These are phyloP conservation scores for Yamadazyma trypodendri DNA, from an alignment of 1,139 yeast species.

Conservation along the genomic window DNA sequence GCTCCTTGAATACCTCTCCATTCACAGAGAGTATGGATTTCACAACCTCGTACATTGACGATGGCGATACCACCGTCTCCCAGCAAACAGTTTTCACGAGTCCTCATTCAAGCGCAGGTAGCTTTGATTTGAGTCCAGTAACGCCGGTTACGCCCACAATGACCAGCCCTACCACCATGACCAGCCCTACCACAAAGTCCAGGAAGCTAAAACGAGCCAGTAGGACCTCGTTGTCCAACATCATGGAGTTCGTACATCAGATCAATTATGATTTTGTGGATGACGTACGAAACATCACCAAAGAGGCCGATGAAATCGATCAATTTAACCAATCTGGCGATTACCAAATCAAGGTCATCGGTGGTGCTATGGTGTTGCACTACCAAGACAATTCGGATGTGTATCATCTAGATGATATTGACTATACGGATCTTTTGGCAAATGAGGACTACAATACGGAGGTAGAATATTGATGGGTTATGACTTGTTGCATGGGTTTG, in stretches of 20 bases:
- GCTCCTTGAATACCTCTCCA: slow-evolving; percentile 11
- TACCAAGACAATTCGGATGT: slow-evolving; percentile 8
- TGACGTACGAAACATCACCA: slow-evolving; percentile 1
- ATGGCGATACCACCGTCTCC: not conserved
- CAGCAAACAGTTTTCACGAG: slow-evolving; percentile 1
- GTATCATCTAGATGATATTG: slow-evolving; percentile 12
- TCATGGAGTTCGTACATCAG: slow-evolving; percentile 16
- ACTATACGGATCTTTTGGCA: slow-evolving; percentile 7
- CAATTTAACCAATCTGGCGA: slow-evolving; percentile 6
- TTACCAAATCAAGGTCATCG: slow-evolving; percentile 11
- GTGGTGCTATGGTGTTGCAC: slow-evolving; percentile 9
- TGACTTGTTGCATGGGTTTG: not conserved
- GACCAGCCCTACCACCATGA: slow-evolving; percentile 1
- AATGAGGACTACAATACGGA: slow-evolving; percentile 1
- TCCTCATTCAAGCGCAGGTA: not conserved
- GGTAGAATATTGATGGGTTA: not conserved
- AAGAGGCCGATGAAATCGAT: slow-evolving; percentile 5
- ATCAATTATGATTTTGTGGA: slow-evolving; percentile 12
- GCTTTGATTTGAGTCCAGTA: not conserved
- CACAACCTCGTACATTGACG: slow-evolving; percentile 2
- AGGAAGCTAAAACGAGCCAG: slow-evolving; percentile 4
- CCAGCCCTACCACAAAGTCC: slow-evolving; percentile 1
- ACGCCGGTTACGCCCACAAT: slow-evolving; percentile 4
- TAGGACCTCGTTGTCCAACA: slow-evolving; percentile 14
- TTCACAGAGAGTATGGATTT: slow-evolving; percentile 9